A percentile compares a stretch with the other conserved stretches of the same genome.
These are phyloP conservation scores for Claviceps spartinae DNA, from an alignment of 2,329 filamentous ascomycete genomes.

Conservation along the genomic window DNA sequence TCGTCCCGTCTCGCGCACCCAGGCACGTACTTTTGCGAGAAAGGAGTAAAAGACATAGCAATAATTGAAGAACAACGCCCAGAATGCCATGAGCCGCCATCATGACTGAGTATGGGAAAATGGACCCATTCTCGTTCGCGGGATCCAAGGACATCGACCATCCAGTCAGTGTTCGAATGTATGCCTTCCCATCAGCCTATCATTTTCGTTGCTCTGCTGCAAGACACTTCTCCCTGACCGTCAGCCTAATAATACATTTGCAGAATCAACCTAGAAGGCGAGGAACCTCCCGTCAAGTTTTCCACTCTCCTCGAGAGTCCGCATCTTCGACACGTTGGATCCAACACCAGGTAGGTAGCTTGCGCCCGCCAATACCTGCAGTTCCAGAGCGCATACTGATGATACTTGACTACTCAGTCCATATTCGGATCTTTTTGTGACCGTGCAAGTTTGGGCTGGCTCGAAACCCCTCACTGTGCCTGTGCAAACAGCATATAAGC, in stretches of 20 bases:
- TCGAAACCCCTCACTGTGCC: constrained; percentile 90
- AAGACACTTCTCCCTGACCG: background rate
- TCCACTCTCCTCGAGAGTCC: constrained; percentile 68
- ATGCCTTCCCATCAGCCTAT: constrained; percentile 11
- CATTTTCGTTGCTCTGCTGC: background rate
- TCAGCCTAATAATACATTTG: constrained; percentile 8
- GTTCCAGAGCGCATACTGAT: constrained; percentile 10
- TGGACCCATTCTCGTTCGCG: constrained; percentile 95
- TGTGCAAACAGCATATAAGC: constrained; percentile 82
- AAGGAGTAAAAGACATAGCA: no score
- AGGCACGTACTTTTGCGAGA: background rate
- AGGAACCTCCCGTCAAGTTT: constrained; percentile 25
- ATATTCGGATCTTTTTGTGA: constrained; percentile 82
- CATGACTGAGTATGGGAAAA: constrained; percentile 34
- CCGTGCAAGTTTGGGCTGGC: constrained; percentile 86
- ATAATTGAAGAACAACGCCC: background rate
- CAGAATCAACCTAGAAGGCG: constrained; percentile 35
- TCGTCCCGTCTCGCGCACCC: background rate
- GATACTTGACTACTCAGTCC: constrained; percentile 43
- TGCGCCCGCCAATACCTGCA: background rate
- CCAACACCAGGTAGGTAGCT: constrained; percentile 60
- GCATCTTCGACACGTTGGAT: constrained; percentile 75
- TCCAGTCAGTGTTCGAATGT: constrained; percentile 55
- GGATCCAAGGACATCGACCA: constrained; percentile 74
- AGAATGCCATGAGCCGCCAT: constrained; percentile 16